Evolutionary conservation across 2,329 filamentous ascomycete species (phyloP).

Genomic region (Clarireedia monteithiana): DNA sequence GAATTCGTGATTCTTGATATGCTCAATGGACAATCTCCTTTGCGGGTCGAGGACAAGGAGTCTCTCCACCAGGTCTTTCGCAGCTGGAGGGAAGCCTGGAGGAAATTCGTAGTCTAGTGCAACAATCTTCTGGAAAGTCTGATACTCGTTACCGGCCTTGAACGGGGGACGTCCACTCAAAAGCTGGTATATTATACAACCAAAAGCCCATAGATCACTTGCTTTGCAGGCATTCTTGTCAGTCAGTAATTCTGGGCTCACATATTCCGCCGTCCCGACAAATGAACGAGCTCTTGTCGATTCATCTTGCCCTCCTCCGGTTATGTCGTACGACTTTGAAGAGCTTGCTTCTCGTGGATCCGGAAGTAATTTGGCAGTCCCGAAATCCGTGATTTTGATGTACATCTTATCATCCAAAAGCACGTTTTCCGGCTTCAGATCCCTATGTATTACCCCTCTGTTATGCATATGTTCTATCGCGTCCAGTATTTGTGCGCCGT

Average conservation of each 20-base stretch:
- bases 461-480: constrained; percentile 98
- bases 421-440: constrained; percentile 95
- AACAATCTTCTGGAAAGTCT: constrained; percentile 98
- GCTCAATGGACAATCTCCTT: constrained; percentile 79
- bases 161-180: constrained; percentile 94
- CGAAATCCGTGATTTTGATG: constrained; percentile 98
- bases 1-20: constrained; percentile 94
- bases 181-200: constrained; percentile 95
- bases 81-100: constrained; percentile 74
- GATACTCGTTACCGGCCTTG: constrained; percentile 90
- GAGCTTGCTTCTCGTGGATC: constrained; percentile 36
- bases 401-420: constrained; percentile 93
- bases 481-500: constrained; percentile 91
- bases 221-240: constrained; percentile 97
- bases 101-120: constrained; percentile 92
- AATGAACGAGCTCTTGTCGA: constrained; percentile 83
- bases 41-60: constrained; percentile 83
- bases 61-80: constrained; percentile 82
- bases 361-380: constrained; percentile 88
- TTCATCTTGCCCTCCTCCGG: constrained; percentile 39
- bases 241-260: constrained; percentile 92
- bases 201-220: constrained; percentile 96
- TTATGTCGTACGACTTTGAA: constrained; percentile 31
- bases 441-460: constrained; percentile 89
- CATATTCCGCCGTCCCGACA: constrained; percentile 95